Base-by-base conservation (phyloP, 139 green algal genomes). In the Micractinium conductrix region DNA sequence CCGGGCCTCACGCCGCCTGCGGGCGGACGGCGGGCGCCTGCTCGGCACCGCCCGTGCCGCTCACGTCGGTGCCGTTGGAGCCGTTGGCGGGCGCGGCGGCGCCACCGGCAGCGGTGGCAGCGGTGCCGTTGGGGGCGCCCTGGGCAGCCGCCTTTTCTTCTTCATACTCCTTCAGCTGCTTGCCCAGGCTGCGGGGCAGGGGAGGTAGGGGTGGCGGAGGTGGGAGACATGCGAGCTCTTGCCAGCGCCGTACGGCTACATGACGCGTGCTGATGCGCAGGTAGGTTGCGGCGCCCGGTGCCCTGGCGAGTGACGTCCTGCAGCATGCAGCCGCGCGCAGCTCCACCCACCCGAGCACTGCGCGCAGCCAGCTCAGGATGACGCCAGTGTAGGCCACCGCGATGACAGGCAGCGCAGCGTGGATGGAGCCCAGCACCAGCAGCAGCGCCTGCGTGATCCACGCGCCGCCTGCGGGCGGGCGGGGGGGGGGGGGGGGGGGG, bases 391-490 rank as follows among this genome's bases (percentile, higher is more conserved):
- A 95, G 48, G 74, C 79, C 22, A 78, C 69, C 7, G 86, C 40
- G 43, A 93, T 92, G 82, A 94, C 75, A 1, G 92, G 92, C 81
- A 95, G 78, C 30, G 88, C 85, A n/a, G 86, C 88, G 30, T 85
- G 50, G 24, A 95, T 89, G 48, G 79, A 90, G 35, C 93, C 93
- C 42, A 85, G 80, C 12, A 79, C 74, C 75, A 97, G 86, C 72
- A 97, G 79, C 73, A 95, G 85, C 12, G 88, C 90, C 83, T 93
- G 90, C 6, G 87, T 93, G n/a, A 93, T 82, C 87, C 91, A 93
- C 26, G 85, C 86, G 6, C 86, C 91, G 37, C 93, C 92, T 81
- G 74, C 73, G 35, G n/a, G 45, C 30, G 16, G 73, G n/a, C 19
- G 19, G 69, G 12, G 19, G 38, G 37, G 40, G 4, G n/a, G 9